Base-by-base conservation (phyloP, 2,329 filamentous ascomycete species). In the Akanthomyces uredinophilus region DNA sequence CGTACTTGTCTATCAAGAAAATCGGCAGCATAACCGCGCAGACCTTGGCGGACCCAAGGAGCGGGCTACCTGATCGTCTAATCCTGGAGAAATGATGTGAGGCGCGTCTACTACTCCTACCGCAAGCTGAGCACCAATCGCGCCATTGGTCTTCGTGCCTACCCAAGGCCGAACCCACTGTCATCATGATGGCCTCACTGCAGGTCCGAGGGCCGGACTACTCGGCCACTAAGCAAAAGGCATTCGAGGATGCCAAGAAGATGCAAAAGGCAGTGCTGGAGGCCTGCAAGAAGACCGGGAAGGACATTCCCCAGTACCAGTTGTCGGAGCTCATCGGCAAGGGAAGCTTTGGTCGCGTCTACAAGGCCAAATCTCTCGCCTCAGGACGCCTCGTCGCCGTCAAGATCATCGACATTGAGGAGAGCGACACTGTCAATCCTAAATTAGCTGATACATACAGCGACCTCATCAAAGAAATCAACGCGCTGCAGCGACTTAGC, bases 351-450 rank as follows among this genome's bases (percentile, higher is more conserved):
- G 89, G 89, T 2, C 83, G 88, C 41, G 89, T 92, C 18, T 92
- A 90, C 75, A 91, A 89, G 73, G 87, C 81, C 37, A 78, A 74
- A 20, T 74, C 78, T 22, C 63, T 77, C 46, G 77, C 74, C 51
- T 78, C 77, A 3, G 76, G 77, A 46, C 73, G 82, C 65, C 75
- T 90, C 24, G 88, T 92, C 27, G 89, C 89, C 20, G 83, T 92
- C 70, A 92, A 95, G 75, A 93, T 93, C 68, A 91, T 93, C 70
- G 89, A 93, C 71, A 90, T 94, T 52, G 91, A 95, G 69, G 88
- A 90, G 69, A 84, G 85, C 66, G 91, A 94, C 72, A 85, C 81
- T 0, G 75, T 85, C 52, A 84, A 89, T 68, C 85, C 86, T 1
- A 86, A 86, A 65, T 76, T 85, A 41, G 83, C 86, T 51, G 84